Evolutionary conservation across 768 basidiomycete genomes (phyloP), one percentile per base, ranked within the genome.

Genomic region (Russula lepida): DNA sequence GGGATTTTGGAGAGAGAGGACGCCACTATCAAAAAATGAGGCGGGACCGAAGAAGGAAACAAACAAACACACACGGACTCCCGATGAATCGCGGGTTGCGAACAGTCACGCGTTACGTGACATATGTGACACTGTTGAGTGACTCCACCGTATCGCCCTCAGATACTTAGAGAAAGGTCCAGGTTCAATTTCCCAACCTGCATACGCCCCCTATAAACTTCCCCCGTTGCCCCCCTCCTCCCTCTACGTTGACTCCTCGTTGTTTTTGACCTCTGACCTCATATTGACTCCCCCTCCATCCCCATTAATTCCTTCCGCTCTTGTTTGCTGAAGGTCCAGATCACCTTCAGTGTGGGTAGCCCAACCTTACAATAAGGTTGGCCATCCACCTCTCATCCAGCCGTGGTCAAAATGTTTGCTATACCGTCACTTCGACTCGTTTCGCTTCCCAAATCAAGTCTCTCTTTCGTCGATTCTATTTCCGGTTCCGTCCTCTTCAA

Each of bases 361-460:
- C 80, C 77, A 78, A 73, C 75, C 62, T 63, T 78, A 69, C 72
- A 71, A 68, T 68, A 76, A 71, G 69, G 72, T 74, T 71, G 68
- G 75, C 51, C 64, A 66, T 71, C 69, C 72, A 32, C 33, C 69
- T 57, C 50, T 67, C 30, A 39, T 55, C 59, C 61, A 58, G 48
- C 68, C 58, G 59, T 64, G 67, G 58, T 68, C 72, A 68, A 71
- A 69, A 84, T 84, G 83, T 77, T 63, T 46, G 23, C 56, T 33
- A 63, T 68, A 68, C 4, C 56, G 37, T 13, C 66, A 61, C 67
- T 66, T 43, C 56, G 71, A 54, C 47, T 58, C 68, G 69, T 70
- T 68, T 67, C 66, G 46, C 65, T 63, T 58, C 59, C 23, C 27
- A 64, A 70, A 52, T 67, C 63, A 64, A 66, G 64, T 64, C 63